A percentile compares a stretch with the other conserved stretches of the same genome.
These are phyloP conservation scores for Curvularia spicifera DNA, from an alignment of 2,329 filamentous ascomycete species.

Conservation along the genomic window DNA sequence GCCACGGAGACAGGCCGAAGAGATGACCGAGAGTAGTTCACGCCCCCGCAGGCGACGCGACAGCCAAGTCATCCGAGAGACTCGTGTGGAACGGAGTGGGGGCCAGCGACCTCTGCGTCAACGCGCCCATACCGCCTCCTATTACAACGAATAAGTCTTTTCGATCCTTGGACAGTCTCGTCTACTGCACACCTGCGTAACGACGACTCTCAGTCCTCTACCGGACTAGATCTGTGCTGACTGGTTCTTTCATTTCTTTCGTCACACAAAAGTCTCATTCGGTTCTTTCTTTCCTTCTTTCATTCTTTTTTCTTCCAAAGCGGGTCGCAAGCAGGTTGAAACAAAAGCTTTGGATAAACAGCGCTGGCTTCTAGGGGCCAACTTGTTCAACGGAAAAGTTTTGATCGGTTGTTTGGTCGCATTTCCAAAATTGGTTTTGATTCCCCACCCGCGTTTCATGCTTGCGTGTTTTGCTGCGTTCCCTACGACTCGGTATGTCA, in stretches of 20 bases:
- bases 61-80: slow-evolving; percentile 17
- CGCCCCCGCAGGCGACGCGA: slow-evolving; percentile 40
- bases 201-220: slow-evolving; percentile 1
- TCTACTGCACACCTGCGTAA: background rate
- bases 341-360: slow-evolving; percentile 29
- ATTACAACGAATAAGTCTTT: slow-evolving; percentile 26
- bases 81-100: slow-evolving; percentile 24
- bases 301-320: background rate
- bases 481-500: slow-evolving; percentile 44
- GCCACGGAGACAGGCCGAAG: slow-evolving; percentile 40
- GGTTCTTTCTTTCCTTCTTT: slow-evolving; percentile 12
- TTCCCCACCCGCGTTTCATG: slow-evolving; percentile 30
- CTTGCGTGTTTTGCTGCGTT: slow-evolving; percentile 38
- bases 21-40: slow-evolving; percentile 36
- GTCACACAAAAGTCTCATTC: slow-evolving; percentile 6
- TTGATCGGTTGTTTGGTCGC: slow-evolving; percentile 20
- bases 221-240: slow-evolving; percentile 15
- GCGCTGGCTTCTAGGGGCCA: slow-evolving; percentile 8
- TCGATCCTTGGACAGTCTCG: slow-evolving; percentile 1
- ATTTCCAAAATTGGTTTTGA: slow-evolving; percentile 29
- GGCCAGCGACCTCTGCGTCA: slow-evolving; percentile 33
- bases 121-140: slow-evolving; percentile 18
- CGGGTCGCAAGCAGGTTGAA: slow-evolving; percentile 11
- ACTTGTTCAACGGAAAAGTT: slow-evolving; percentile 27
- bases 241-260: slow-evolving; percentile 9